These are phyloP conservation scores for Dioszegia crocea DNA, from an alignment of 768 basidiomycete genomes.

Conservation along the genomic window DNA sequence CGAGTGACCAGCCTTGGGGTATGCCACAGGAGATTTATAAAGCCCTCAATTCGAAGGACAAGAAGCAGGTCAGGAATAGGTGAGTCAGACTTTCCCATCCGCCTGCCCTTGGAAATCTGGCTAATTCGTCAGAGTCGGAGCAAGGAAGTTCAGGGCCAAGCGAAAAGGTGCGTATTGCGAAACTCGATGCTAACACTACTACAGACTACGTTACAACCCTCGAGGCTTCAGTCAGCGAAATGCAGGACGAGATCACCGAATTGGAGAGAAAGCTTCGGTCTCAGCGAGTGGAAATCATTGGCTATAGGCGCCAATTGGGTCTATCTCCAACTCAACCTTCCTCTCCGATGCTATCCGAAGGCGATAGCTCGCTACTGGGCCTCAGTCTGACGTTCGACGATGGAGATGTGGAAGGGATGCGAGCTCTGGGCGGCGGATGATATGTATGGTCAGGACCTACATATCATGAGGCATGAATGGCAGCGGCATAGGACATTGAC, in stretches of 20 bases:
- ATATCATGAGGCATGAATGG: too few relatives aligned
- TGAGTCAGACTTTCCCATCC: slow-evolving; percentile 11
- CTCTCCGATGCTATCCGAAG: background rate
- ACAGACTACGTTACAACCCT: slow-evolving; percentile 36
- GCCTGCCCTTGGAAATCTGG: background rate
- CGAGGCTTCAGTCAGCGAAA: slow-evolving; percentile 12
- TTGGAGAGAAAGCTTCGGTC: slow-evolving; percentile 15
- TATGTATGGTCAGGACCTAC: too few relatives aligned
- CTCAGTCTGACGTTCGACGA: too few relatives aligned
- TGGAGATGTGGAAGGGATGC: too few relatives aligned
- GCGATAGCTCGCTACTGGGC: too few relatives aligned
- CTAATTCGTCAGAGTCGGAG: slow-evolving; percentile 13
- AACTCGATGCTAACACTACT: background rate
- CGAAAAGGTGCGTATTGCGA: slow-evolving; percentile 28
- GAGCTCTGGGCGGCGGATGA: too few relatives aligned
- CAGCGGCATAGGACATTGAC: too few relatives aligned
- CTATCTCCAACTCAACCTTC: background rate
- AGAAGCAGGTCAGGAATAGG: slow-evolving; percentile 44
- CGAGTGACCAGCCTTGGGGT: slow-evolving; percentile 36
- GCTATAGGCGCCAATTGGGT: slow-evolving; percentile 27
- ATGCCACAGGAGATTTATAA: slow-evolving; percentile 44
- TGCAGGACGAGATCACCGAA: slow-evolving; percentile 22
- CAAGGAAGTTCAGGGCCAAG: slow-evolving; percentile 31
- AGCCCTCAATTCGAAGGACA: slow-evolving; percentile 38
- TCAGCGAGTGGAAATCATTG: slow-evolving; percentile 29